phyloP scores from a whole-genome alignment of 1,284 basidiomycete species.

The Leccinum subatratum region DNA sequence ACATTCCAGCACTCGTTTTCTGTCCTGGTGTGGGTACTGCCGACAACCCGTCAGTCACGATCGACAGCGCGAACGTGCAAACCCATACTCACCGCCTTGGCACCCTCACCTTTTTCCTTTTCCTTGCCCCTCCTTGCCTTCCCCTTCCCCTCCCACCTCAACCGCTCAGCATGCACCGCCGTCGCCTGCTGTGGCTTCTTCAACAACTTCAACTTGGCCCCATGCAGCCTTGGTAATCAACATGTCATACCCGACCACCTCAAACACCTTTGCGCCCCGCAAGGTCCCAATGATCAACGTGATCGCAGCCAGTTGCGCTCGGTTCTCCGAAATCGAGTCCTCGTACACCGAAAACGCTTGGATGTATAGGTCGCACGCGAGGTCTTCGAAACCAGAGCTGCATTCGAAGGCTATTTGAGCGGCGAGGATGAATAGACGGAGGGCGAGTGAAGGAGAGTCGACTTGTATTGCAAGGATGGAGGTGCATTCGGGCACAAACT shows the following conservation, averaged over 20 bases:
- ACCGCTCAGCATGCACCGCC: conserved; percentile 74
- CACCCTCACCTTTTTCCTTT: conserved; percentile 44
- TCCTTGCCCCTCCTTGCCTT: conserved; percentile 30
- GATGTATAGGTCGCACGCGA: conserved; percentile 93
- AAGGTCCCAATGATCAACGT: conserved; percentile 86
- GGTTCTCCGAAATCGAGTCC: conserved; percentile 88
- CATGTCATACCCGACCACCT: conserved; percentile 84
- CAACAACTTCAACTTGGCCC: conserved; percentile 84
- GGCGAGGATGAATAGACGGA: conserved; percentile 89
- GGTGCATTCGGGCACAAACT: conserved; percentile 87
- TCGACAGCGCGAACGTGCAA: no score
- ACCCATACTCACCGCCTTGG: conserved; percentile 54
- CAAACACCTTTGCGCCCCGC: conserved; percentile 56
- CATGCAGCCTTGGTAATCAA: conserved; percentile 95
- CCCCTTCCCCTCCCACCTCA: conserved; percentile 28
- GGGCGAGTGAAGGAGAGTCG: conserved; percentile 83
- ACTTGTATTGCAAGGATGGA: conserved; percentile 88
- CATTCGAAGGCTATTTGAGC: conserved; percentile 35
- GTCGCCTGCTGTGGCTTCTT: conserved; percentile 96
- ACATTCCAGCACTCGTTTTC: conserved; percentile 92
- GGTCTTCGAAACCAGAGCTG: conserved; percentile 64
- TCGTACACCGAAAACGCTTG: conserved; percentile 95
- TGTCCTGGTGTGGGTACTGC: conserved; percentile 52
- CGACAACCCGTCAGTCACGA: neutral
- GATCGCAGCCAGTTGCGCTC: conserved; percentile 90